Base-by-base conservation (phyloP, 805 yeast genomes). In the Kodamaea kaohsiungensis region DNA sequence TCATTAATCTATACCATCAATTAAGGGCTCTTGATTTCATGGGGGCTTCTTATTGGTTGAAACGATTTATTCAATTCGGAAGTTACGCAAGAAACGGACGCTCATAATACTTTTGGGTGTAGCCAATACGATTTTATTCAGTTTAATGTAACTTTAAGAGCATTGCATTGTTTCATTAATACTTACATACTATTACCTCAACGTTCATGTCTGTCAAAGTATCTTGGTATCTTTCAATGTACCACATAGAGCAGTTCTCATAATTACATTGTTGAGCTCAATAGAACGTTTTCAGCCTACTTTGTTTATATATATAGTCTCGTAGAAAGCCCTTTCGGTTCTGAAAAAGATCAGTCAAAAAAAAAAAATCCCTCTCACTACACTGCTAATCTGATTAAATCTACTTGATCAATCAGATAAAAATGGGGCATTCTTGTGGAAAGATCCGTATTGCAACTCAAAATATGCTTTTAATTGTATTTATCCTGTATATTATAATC, bases 331-430 rank as follows among this genome's bases (percentile, higher is more conserved):
- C 25, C 25, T 22, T 22, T 22, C 25, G 3, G 6, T 22, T 22
- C 25, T 22, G 6, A 22, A 22, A 22, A 30, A 30, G 35, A 30
- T 30, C 35, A 30, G 35, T 12, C 3, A 30, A 30, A 30, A 30
- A 30, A 30, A 30, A 30, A 30, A 30, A 5, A 3, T 6, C 25
- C 6, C 6, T 22, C 25, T 6, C 18, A 9, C 43, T 39, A 4
- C 18, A 3, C 15, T 10, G 19, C 25, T 40, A 16, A 40, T 40
- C 45, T 40, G 45, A 40, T 22, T 6, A 22, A 22, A 22, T 40
- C 46, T 16, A n/a, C 39, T 46, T 51, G 54, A 51, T 51, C 49
- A 47, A 51, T 43, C 46, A 38, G 54, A 51, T 51, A 51, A 51
- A 50, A 46, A 13, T 37, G 38, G 43, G 43, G 25, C 25, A 22